Evolutionary conservation across 345 rosid genomes (phyloP), one percentile per base, ranked within the genome.

Genomic region (Populus deltoides): DNA sequence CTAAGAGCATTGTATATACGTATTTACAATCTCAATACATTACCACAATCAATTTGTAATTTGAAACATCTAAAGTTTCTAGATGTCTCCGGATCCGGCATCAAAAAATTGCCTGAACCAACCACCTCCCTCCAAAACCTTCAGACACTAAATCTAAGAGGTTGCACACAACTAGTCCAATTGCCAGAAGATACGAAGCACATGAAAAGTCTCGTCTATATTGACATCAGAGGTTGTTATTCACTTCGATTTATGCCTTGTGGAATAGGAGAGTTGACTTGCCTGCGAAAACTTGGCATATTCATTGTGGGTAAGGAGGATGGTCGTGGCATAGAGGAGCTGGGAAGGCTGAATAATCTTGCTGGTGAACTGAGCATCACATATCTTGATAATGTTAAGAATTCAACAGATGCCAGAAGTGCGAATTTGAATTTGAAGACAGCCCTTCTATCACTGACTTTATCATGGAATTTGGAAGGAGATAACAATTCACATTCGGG

Each of bases 11-110:
- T 43, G 57, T 8, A 2, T 7, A n/a, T 22, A 22, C 7, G 8
- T 45, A 3, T 0, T 35, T 1, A 45, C 18, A 0, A 15, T 5
- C 22, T 73, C 18, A 3, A 2, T 0, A 31, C 35, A 38, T 24
- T 66, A 68, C 77, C 74, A 8, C 4, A 8, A 3, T 67, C 71
- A 3, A 68, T 79, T 68, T 71, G 73, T 33, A 43, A 57, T 9
- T 47, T 80, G 71, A 83, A 83, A 36, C 81, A 77, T 70, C 43
- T 80, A 13, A 62, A 79, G 4, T 78, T 77, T 29, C 73, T 83
- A 57, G 72, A 78, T 38, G 10, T 83, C 38, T 83, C 83, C 0
- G 1, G 5, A 0, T 70, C 68, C 41, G 0, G 4, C 7, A 25
- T 83, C 29, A 4, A 41, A 61, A 7, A 7, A 27, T 29, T 83